Evolutionary conservation across 1,284 basidiomycete genomes (phyloP).

Genomic region (Vanrija pseudolonga): DNA sequence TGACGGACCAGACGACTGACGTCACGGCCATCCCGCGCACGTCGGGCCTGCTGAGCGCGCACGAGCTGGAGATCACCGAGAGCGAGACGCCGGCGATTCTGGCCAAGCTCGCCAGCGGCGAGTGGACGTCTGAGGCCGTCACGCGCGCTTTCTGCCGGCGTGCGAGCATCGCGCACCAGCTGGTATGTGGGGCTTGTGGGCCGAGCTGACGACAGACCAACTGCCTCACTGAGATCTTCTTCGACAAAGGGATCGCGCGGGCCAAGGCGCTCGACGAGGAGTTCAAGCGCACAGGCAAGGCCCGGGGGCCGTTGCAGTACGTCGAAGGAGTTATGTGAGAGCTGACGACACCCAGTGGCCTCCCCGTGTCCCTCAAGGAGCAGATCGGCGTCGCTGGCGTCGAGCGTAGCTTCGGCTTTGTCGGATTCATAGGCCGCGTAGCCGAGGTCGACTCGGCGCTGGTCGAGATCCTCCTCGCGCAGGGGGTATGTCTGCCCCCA

Average conservation of each 20-base stretch:
- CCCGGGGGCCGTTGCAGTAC: constrained; percentile 50
- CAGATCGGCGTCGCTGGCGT: constrained; percentile 47
- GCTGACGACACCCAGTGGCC: constrained; percentile 27
- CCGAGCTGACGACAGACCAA: constrained; percentile 37
- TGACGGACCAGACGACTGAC: constrained; percentile 51
- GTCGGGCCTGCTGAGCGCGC: constrained; percentile 59
- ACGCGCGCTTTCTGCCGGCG: constrained; percentile 67
- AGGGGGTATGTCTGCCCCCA: constrained; percentile 16
- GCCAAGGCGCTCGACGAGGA: constrained; percentile 50
- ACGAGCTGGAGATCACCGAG: constrained; percentile 66
- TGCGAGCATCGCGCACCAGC: constrained; percentile 73
- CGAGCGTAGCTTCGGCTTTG: constrained; percentile 38
- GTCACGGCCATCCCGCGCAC: constrained; percentile 59
- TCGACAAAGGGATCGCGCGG: constrained; percentile 48
- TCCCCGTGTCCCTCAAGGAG: constrained; percentile 53
- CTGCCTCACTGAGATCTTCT: constrained; percentile 52
- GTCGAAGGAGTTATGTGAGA: too few relatives aligned
- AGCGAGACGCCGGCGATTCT: constrained; percentile 36
- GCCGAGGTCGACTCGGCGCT: constrained; percentile 29
- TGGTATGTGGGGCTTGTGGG: constrained; percentile 59
- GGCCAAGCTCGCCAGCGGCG: constrained; percentile 21
- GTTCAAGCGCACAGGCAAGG: constrained; percentile 41
- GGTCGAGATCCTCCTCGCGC: constrained; percentile 27
- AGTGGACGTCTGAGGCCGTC: constrained; percentile 31
- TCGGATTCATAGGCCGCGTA: constrained; percentile 33